Evolutionary conservation across 805 yeast genomes (phyloP).

Genomic region (Myxozyma lipomycoides): DNA sequence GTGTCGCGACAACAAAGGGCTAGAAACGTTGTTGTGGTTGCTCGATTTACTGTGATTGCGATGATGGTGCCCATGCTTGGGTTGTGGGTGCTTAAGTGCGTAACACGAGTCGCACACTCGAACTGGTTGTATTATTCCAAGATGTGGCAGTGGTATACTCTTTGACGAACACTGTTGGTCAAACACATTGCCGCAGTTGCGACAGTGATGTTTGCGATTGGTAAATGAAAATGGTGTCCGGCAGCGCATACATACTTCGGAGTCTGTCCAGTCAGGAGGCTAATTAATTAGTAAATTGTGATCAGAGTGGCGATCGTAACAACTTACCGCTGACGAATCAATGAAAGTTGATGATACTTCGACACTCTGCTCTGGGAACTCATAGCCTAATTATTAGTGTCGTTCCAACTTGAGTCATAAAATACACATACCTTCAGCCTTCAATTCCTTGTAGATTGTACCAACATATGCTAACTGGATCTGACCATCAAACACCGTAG

Average conservation of each 20-base stretch:
- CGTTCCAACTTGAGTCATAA: neutral
- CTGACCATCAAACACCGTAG: slow-evolving; percentile 64
- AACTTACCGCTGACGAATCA: slow-evolving; percentile 63
- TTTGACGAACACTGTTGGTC: slow-evolving; percentile 82
- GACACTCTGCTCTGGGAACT: slow-evolving; percentile 33
- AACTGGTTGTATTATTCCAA: slow-evolving; percentile 85
- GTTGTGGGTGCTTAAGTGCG: slow-evolving; percentile 46
- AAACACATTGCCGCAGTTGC: slow-evolving; percentile 94
- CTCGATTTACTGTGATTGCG: slow-evolving; percentile 14
- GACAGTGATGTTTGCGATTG: slow-evolving; percentile 92
- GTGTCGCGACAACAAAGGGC: slow-evolving; percentile 4
- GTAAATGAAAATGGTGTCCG: slow-evolving; percentile 73
- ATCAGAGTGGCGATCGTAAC: neutral
- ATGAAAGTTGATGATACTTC: slow-evolving; percentile 46
- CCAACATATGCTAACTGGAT: slow-evolving; percentile 62
- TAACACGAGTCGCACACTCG: slow-evolving; percentile 91
- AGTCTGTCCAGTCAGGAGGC: slow-evolving; percentile 97
- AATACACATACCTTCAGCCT: slow-evolving; percentile 46
- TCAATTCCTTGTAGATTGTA: slow-evolving; percentile 56
- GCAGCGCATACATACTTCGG: slow-evolving; percentile 92
- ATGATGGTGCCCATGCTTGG: slow-evolving; percentile 36
- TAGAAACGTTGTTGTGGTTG: slow-evolving; percentile 28
- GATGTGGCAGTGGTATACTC: slow-evolving; percentile 63
- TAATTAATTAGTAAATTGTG: neutral
- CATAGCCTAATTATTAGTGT: slow-evolving; percentile 30